Percentiles rank a stretch among this genome's conserved stretches.
These are phyloP conservation scores for Trametes maxima DNA, from an alignment of 768 basidiomycete species.

Conservation along the genomic window DNA sequence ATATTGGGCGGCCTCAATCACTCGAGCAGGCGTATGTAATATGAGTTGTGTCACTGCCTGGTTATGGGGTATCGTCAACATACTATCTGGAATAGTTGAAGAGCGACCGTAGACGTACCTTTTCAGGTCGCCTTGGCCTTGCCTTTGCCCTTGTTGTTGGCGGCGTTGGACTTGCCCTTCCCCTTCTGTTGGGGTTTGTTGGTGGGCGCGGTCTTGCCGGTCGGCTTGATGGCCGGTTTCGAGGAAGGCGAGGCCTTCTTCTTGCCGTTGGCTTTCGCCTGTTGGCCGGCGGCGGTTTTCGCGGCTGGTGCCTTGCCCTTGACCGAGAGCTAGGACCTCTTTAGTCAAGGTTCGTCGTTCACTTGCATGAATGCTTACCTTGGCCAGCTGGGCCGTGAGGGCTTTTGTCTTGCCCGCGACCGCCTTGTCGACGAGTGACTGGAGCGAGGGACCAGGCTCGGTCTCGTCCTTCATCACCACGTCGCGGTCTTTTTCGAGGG, in stretches of 20 bases:
- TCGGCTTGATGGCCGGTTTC: not conserved
- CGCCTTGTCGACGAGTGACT: constrained; percentile 10
- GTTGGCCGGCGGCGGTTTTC: not conserved
- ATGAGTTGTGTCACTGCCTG: not conserved
- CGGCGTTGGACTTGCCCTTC: no score
- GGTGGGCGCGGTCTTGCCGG: no score
- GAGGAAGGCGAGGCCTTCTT: not conserved
- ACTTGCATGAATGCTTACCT: not conserved
- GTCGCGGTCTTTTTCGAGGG: not conserved
- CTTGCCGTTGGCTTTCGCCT: no score
- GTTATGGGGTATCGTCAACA: not conserved
- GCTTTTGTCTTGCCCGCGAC: not conserved
- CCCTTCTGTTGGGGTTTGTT: no score
- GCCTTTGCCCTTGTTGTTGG: not conserved
- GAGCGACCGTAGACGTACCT: not conserved
- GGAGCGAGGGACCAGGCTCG: not conserved
- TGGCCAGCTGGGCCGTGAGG: not conserved
- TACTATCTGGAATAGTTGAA: not conserved
- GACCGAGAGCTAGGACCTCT: not conserved
- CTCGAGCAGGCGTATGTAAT: not conserved
- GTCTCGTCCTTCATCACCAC: not conserved
- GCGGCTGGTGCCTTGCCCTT: not conserved
- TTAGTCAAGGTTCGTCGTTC: not conserved
- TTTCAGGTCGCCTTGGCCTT: not conserved
- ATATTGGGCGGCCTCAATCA: not conserved